Base-by-base conservation (phyloP, 805 yeast species). In the Saturnispora halmiae region DNA sequence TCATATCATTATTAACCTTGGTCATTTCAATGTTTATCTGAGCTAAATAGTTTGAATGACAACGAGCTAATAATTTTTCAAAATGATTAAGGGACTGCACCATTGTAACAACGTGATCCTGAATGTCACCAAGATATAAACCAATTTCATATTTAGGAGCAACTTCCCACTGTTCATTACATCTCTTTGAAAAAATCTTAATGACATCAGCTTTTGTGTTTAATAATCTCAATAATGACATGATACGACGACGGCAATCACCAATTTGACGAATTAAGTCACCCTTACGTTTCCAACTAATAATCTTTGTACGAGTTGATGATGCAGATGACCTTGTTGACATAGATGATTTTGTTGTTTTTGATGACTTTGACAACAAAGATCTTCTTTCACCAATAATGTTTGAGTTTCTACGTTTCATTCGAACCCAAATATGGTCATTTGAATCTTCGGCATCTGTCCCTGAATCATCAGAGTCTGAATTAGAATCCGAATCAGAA, bases 11-110 rank as follows among this genome's bases (percentile, higher is more conserved):
- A 63, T 88, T 92, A 11, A 88, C 96, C 58, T 80, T 80, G 8
- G 96, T 92, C 97, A 90, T 92, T 58, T 92, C 97, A 47, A 92
- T 90, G 57, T 92, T 92, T 56, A 92, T 83, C 58, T 90, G 97
- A 2, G 98, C 98, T 53, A 90, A 69, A 58, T 92, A 92, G 60
- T 92, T 92, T 8, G 95, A 83, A 61, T 92, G 98, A n/a, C 92
- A 82, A 44, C 98, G 70, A 2, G 96, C 94, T 41, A 92, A 69
- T 34, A 92, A 67, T 63, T 92, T 92, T 55, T 92, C 98, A 61
- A 85, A 90, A 60, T 92, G 98, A 55, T 87, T 88, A 47, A 92
- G 68, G 4, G 94, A 78, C 54, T 92, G 96, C 2, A 88, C 94
- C 98, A 92, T 92, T 1, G 98, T 92, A 19, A 92, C 85, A 27